Evolutionary conservation across 139 green algal species (phyloP), one percentile per base, ranked within the genome.

Genomic region (Chlamydomonas urium): DNA sequence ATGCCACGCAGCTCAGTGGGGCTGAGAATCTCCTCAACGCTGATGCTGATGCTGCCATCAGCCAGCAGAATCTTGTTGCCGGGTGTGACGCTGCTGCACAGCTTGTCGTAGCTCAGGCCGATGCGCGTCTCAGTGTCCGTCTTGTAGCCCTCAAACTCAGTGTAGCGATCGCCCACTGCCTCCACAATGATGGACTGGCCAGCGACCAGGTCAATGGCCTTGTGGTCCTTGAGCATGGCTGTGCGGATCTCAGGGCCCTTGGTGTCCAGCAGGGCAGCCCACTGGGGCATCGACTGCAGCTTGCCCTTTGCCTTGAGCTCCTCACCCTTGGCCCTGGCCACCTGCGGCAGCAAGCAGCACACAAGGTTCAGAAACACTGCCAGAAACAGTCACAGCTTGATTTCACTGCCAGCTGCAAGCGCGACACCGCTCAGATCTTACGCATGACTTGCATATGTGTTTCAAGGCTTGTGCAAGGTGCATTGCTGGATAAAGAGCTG

Each of bases 171-270:
- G 34, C 86, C 86, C 33, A 86, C 87, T 2, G 81, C 86, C 62
- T 83, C 77, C 6, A 92, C 80, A 3, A 86, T 76, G 36, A 92
- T 82, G 32, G 73, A 6, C 66, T 84, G 78, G 8, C 47, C 65
- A 3, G 78, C 74, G n/a, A 60, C 42, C 62, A 85, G 73, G 38
- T 79, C 69, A 47, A 85, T 81, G 62, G 68, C 29, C 76, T 88
- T 81, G 37, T 75, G 70, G 50, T 77, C 81, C 24, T 42, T 45
- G n/a, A 90, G 77, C 81, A 90, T 89, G 58, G 84, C 80, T 6
- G 84, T 89, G 57, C 83, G 80, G 78, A 89, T 86, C 78, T 89
- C 83, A 35, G 84, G 84, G n/a, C 79, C 79, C 75, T 85, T 85
- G 75, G 79, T 85, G 72, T 85, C 79, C 56, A 85, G 73, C 47